A percentile compares a stretch with the other conserved stretches of the same genome.
These are phyloP conservation scores for Epichloe elymi DNA, from an alignment of 2,329 filamentous ascomycete species.

Conservation along the genomic window DNA sequence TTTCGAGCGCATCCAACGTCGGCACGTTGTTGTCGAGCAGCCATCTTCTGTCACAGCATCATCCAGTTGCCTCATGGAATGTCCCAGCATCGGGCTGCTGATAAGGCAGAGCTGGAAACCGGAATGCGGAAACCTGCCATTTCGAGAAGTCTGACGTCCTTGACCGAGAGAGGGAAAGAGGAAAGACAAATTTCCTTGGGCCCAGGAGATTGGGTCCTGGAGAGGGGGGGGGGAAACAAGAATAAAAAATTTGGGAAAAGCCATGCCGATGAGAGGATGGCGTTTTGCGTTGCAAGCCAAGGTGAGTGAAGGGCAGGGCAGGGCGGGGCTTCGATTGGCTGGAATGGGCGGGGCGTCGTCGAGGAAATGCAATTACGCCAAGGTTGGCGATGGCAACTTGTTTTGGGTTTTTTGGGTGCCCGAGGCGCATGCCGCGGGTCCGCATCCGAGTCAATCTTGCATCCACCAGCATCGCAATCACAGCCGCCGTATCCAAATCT, in stretches of 20 bases:
- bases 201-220: too few species aligned
- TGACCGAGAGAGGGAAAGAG: background rate
- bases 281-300: background rate
- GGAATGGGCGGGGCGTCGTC: background rate
- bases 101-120: background rate
- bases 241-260: constrained; percentile 9
- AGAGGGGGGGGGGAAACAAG: too few species aligned
- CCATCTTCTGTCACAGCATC: background rate
- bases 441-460: too few species aligned
- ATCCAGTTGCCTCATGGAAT: background rate
- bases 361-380: too few species aligned
- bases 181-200: background rate
- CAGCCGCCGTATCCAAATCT: too few species aligned
- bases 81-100: background rate
- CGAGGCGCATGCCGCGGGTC: too few species aligned
- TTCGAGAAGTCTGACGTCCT: background rate
- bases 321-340: background rate
- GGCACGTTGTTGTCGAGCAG: too few species aligned
- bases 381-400: too few species aligned
- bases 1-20: background rate
- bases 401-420: too few species aligned
- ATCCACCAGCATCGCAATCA: too few species aligned
- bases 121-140: background rate
- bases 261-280: background rate
- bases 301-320: too few species aligned